Percentiles rank a stretch among this genome's conserved stretches.
phyloP scores from a whole-genome alignment of 2,329 filamentous ascomycete genomes.

The Penicillium aurantiogriseum region DNA sequence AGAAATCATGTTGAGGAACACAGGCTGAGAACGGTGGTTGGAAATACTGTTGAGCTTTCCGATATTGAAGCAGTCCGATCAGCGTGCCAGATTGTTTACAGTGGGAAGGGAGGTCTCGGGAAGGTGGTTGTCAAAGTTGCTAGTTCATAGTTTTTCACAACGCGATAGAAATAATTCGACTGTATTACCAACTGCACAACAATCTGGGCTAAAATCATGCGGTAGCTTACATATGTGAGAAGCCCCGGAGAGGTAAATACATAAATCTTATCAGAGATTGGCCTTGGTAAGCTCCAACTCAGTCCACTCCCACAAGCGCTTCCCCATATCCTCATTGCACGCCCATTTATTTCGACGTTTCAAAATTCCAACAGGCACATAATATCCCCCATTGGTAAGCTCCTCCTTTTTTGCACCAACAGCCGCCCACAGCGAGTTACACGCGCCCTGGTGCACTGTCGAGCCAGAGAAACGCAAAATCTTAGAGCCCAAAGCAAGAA shows the following conservation, averaged over 20 bases:
- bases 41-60: slow-evolving; percentile 42
- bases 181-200: background rate
- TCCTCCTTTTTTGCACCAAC: slow-evolving; percentile 26
- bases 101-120: slow-evolving; percentile 47
- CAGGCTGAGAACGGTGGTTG: slow-evolving; percentile 47
- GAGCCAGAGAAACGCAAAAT: slow-evolving; percentile 20
- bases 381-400: slow-evolving; percentile 30
- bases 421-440: slow-evolving; percentile 33
- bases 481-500: slow-evolving; percentile 13
- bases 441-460: slow-evolving; percentile 23
- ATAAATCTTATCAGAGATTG: background rate
- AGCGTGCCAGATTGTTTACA: slow-evolving; percentile 43
- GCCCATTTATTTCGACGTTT: slow-evolving; percentile 29
- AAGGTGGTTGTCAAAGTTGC: slow-evolving; percentile 44
- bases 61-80: slow-evolving; percentile 47
- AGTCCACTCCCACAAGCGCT: slow-evolving; percentile 37
- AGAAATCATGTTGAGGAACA: slow-evolving; percentile 45
- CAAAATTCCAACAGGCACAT: slow-evolving; percentile 31
- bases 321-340: slow-evolving; percentile 25
- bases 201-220: background rate
- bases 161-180: background rate
- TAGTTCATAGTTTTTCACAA: background rate
- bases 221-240: background rate
- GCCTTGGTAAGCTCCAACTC: slow-evolving; percentile 29
- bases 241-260: background rate